Conservation (phyloP, 805 yeast genomes). For the Komagataella populi region DNA sequence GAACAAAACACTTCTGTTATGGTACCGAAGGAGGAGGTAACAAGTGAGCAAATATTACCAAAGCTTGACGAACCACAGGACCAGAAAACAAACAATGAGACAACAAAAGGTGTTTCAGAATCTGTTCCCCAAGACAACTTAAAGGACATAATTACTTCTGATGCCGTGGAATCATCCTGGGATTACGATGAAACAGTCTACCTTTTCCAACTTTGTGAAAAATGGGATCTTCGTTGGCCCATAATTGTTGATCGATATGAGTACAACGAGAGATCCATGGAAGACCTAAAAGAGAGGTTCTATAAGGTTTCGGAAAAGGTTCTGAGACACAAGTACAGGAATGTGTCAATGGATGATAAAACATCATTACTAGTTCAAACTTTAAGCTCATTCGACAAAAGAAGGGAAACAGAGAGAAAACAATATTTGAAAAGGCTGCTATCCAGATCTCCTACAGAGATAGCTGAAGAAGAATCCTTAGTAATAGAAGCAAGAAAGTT, state of each 20-base stretch:
- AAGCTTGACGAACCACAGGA: conserved; percentile 1
- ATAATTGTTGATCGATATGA: conserved; percentile 51
- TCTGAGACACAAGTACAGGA: conserved; percentile 25
- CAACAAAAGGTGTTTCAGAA: conserved; percentile 19
- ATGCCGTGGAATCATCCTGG: conserved; percentile 42
- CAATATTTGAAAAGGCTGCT: conserved; percentile 64
- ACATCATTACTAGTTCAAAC: conserved; percentile 38
- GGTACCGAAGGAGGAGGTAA: not conserved
- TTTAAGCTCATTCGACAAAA: conserved; percentile 50
- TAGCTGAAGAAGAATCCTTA: conserved; percentile 93
- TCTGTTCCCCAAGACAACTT: conserved; percentile 21
- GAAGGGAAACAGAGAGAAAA: conserved; percentile 68
- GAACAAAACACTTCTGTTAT: not conserved
- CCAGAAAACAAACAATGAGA: conserved; percentile 7
- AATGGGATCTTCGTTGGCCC: conserved; percentile 56
- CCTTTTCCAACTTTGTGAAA: conserved; percentile 55
- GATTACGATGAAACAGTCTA: conserved; percentile 63
- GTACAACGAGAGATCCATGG: conserved; percentile 36
- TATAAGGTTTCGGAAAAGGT: conserved; percentile 53
- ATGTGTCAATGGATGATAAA: conserved; percentile 26
- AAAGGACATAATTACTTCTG: conserved; percentile 27
- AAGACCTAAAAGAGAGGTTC: conserved; percentile 75
- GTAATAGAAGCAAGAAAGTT: conserved; percentile 87
- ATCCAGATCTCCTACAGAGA: conserved; percentile 85
- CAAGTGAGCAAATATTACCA: not conserved